These are phyloP conservation scores for Gryganskiella cystojenkinii DNA, from an alignment of 192 early-diverging fungal species.

Conservation along the genomic window DNA sequence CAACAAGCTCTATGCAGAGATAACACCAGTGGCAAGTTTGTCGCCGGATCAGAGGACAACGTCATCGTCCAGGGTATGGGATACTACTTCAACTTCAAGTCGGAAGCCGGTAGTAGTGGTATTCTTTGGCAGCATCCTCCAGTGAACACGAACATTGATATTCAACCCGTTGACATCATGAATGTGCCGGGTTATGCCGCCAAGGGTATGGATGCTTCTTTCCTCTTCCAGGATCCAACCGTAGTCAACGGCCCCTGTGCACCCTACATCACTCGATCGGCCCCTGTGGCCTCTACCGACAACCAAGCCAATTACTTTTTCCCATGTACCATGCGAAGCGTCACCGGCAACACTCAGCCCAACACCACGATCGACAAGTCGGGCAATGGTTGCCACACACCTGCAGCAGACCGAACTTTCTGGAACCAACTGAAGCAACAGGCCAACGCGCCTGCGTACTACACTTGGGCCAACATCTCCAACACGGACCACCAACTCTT, in stretches of 20 bases:
- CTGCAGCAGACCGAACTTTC: slow-evolving; percentile 39
- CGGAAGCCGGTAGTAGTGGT: slow-evolving; percentile 12
- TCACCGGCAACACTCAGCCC: slow-evolving; percentile 44
- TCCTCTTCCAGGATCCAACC: slow-evolving; percentile 76
- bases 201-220: slow-evolving; percentile 77
- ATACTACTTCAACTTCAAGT: slow-evolving; percentile 64
- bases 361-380: slow-evolving; percentile 57
- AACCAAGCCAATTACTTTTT: slow-evolving; percentile 34
- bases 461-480: slow-evolving; percentile 58
- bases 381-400: slow-evolving; percentile 58
- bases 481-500: slow-evolving; percentile 62
- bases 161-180: slow-evolving; percentile 55
- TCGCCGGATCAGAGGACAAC: slow-evolving; percentile 50
- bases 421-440: slow-evolving; percentile 53
- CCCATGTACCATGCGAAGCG: slow-evolving; percentile 25
- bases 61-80: slow-evolving; percentile 72
- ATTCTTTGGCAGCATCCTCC: slow-evolving; percentile 55
- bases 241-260: slow-evolving; percentile 59
- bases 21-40: slow-evolving; percentile 49
- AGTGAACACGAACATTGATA: slow-evolving; percentile 20
- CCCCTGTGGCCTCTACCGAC: slow-evolving; percentile 15
- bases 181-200: slow-evolving; percentile 57
- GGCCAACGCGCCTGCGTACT: slow-evolving; percentile 51
- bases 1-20: slow-evolving; percentile 70
- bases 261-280: slow-evolving; percentile 14